Evolutionary conservation across 2,329 filamentous ascomycete genomes (phyloP).

Genomic region (Atkinsonella hypoxylon): DNA sequence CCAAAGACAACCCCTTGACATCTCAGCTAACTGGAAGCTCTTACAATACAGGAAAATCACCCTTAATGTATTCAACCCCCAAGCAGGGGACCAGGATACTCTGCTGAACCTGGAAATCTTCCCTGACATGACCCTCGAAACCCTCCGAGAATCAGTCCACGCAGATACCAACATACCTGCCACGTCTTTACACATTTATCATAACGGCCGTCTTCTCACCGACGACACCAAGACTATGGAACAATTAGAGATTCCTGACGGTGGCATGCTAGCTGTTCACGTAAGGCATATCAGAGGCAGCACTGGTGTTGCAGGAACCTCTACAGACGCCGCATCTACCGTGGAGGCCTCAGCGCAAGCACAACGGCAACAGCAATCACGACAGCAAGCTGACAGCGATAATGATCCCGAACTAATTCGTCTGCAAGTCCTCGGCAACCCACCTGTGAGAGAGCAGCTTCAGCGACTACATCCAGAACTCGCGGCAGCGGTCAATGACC

Average conservation of each 20-base stretch:
- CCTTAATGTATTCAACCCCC: slow-evolving; percentile 68
- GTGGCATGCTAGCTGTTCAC: slow-evolving; percentile 85
- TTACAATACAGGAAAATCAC: slow-evolving; percentile 61
- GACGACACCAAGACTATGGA: slow-evolving; percentile 73
- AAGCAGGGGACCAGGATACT: slow-evolving; percentile 55
- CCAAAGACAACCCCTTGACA: not conserved
- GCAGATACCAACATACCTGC: slow-evolving; percentile 67
- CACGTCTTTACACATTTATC: slow-evolving; percentile 70
- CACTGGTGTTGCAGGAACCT: slow-evolving; percentile 14
- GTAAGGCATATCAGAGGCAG: slow-evolving; percentile 49
- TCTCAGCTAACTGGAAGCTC: slow-evolving; percentile 3
- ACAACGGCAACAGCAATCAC: slow-evolving; percentile 20
- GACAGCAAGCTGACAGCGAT: slow-evolving; percentile 21
- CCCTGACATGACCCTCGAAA: slow-evolving; percentile 68
- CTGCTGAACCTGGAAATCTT: slow-evolving; percentile 75
- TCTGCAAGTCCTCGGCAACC: slow-evolving; percentile 70
- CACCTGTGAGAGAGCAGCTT: slow-evolving; percentile 58
- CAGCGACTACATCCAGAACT: slow-evolving; percentile 64
- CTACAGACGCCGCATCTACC: slow-evolving; percentile 18
- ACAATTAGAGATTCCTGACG: slow-evolving; percentile 68
- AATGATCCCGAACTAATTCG: slow-evolving; percentile 73
- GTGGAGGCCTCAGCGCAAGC: slow-evolving; percentile 22
- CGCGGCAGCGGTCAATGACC: slow-evolving; percentile 62
- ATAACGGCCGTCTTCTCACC: slow-evolving; percentile 72
- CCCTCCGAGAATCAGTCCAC: slow-evolving; percentile 79